Percentiles rank a stretch among this genome's conserved stretches.
Evolutionary conservation across 108 stramenopile genomes (phyloP).

Genomic region (Craspedostauros australis): DNA sequence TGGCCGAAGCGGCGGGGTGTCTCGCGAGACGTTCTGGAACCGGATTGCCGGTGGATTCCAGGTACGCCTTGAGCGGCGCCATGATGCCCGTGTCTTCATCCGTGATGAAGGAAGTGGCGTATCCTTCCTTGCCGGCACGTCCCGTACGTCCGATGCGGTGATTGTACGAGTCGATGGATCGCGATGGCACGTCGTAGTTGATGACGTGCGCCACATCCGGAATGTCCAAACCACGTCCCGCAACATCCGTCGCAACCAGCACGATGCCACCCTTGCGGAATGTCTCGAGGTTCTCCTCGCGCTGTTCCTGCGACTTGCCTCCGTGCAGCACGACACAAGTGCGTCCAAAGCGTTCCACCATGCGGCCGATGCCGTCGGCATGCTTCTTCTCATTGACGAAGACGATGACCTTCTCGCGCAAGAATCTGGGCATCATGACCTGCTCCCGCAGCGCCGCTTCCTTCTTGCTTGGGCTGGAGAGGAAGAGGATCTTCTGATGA

Average conservation of each 20-base stretch:
- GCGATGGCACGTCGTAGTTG: conserved; percentile 92
- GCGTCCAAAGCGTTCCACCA: conserved; percentile 68
- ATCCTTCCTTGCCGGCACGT: conserved; percentile 92
- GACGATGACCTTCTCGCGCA: conserved; percentile 86
- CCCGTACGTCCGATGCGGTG: conserved; percentile 98
- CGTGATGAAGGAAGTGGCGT: conserved; percentile 91
- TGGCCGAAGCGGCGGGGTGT: conserved; percentile 55
- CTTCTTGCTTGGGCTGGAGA: conserved; percentile 78
- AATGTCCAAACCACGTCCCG: conserved; percentile 96
- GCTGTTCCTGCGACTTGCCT: conserved; percentile 95
- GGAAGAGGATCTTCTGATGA: conserved; percentile 76
- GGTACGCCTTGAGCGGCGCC: conserved; percentile 70
- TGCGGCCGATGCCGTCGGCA: conserved; percentile 72
- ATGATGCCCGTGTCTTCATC: conserved; percentile 91
- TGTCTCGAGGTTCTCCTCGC: conserved; percentile 85
- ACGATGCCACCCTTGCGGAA: conserved; percentile 80
- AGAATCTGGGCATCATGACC: conserved; percentile 29
- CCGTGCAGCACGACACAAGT: conserved; percentile 90
- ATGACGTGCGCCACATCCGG: conserved; percentile 93
- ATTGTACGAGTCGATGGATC: conserved; percentile 92
- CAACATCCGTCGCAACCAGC: conserved; percentile 94
- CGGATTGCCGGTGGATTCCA: conserved; percentile 68
- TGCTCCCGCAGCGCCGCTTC: conserved; percentile 61
- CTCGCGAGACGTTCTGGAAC: conserved; percentile 73
- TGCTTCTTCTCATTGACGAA: conserved; percentile 98